Percentiles rank a stretch among this genome's conserved stretches.
Conservation (phyloP, 1,284 basidiomycete genomes). For the Wolfiporia cocos region DNA sequence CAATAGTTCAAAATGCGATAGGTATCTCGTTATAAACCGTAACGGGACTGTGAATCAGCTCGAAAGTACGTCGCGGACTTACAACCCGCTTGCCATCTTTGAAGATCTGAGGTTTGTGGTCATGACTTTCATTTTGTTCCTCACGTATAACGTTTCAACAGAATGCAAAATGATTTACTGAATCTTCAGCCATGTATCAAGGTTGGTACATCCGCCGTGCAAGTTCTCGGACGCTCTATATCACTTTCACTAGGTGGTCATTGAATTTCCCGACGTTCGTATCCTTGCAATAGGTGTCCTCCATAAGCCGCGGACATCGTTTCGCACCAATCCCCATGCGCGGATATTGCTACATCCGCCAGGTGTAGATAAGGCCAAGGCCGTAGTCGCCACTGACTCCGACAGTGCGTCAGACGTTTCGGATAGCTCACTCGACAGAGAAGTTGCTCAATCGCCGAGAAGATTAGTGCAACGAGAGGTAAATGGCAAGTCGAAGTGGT, state of each 20-base stretch:
- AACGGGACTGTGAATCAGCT: slow-evolving; percentile 69
- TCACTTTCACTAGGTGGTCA: slow-evolving; percentile 42
- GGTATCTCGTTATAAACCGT: slow-evolving; percentile 68
- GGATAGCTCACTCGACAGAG: too few relatives aligned
- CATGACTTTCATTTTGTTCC: too few relatives aligned
- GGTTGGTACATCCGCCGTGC: slow-evolving; percentile 37
- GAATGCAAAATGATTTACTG: slow-evolving; percentile 56
- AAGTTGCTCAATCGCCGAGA: too few relatives aligned
- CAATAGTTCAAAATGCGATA: slow-evolving; percentile 20
- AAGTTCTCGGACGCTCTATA: slow-evolving; percentile 7
- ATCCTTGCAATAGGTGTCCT: slow-evolving; percentile 66
- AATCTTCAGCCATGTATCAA: slow-evolving; percentile 57
- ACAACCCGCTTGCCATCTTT: slow-evolving; percentile 59
- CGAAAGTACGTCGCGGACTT: slow-evolving; percentile 57
- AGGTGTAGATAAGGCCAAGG: slow-evolving; percentile 36
- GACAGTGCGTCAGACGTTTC: slow-evolving; percentile 10
- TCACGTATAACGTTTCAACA: too few relatives aligned
- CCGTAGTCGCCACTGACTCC: slow-evolving; percentile 12
- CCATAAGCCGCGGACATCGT: slow-evolving; percentile 45
- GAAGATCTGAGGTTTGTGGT: slow-evolving; percentile 63
- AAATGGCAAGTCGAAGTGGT: too few relatives aligned
- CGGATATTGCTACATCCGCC: slow-evolving; percentile 61
- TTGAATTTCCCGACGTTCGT: slow-evolving; percentile 67
- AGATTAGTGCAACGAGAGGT: too few relatives aligned
- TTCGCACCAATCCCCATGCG: slow-evolving; percentile 61